Evolutionary conservation across 495 filamentous ascomycete genomes (phyloP).

Genomic region (Lichina pygmaea): DNA sequence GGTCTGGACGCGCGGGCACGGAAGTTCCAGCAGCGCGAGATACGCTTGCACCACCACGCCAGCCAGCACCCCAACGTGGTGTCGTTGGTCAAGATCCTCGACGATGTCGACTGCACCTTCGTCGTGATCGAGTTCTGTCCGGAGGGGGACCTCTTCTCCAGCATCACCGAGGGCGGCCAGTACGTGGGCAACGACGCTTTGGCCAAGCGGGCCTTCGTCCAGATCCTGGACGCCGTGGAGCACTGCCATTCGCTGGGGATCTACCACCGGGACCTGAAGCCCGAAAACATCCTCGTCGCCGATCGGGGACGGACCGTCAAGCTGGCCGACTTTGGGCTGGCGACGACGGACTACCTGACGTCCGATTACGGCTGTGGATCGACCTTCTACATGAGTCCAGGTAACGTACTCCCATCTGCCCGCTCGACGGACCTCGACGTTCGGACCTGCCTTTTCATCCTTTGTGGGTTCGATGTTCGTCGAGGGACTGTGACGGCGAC

Average conservation of each 20-base stretch:
- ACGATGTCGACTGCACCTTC: conserved; percentile 77
- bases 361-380: conserved; percentile 95
- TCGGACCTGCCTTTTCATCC: not conserved
- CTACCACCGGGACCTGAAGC: conserved; percentile 94
- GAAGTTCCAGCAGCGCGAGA: conserved; percentile 80
- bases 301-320: conserved; percentile 73
- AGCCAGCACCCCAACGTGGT: conserved; percentile 82
- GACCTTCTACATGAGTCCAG: conserved; percentile 98
- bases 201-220: conserved; percentile 71
- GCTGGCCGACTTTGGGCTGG: conserved; percentile 90
- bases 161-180: conserved; percentile 81
- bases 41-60: conserved; percentile 69
- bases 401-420: conserved; percentile 24
- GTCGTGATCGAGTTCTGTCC: conserved; percentile 95
- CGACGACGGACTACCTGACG: conserved; percentile 56
- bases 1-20: conserved; percentile 69
- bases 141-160: conserved; percentile 88
- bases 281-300: conserved; percentile 88
- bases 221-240: conserved; percentile 92
- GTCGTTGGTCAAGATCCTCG: conserved; percentile 81
- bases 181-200: conserved; percentile 82
- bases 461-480: conserved; percentile 1
- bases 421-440: no score
- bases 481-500: not conserved
- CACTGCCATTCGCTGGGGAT: conserved; percentile 84